Conservation (phyloP, 148 eudicot genomes). For the Rhododendron vialii region DNA sequence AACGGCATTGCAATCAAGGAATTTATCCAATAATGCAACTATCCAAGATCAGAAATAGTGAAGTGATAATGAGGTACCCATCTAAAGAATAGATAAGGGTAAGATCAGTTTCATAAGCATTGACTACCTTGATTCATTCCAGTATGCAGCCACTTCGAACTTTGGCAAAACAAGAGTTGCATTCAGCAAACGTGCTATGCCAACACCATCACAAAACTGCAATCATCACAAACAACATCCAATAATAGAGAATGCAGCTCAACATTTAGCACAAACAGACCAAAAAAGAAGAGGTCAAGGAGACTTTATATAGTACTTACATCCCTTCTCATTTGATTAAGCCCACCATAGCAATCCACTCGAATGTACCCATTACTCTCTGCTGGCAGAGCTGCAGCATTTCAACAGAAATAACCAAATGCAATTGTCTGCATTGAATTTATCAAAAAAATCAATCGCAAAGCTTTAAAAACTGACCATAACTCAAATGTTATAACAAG, state of each 20-base stretch:
- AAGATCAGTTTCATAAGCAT: not conserved
- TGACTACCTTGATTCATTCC: conserved; percentile 96
- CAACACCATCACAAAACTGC: conserved; percentile 98
- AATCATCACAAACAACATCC: conserved; percentile 12
- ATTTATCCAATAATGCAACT: not conserved
- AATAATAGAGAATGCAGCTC: not conserved
- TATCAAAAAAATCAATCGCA: conserved; percentile 14
- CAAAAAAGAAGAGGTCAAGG: conserved; percentile 1
- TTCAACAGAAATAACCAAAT: conserved; percentile 66
- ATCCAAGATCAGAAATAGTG: not conserved
- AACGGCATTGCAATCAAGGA: not conserved
- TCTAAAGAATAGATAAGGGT: not conserved
- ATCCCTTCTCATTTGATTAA: conserved; percentile 97
- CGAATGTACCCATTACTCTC: conserved; percentile 84
- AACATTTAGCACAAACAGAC: not conserved
- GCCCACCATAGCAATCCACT: conserved; percentile 99
- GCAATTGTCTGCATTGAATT: conserved; percentile 83
- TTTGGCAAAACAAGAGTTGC: conserved; percentile 96
- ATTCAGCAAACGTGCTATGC: conserved; percentile 85
- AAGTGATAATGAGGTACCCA: not conserved
- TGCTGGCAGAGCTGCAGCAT: conserved; percentile 91
- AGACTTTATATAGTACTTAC: conserved; percentile 36
- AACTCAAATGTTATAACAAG: not conserved
- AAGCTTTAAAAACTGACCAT: not conserved
- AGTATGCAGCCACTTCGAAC: conserved; percentile 97